Percentiles rank a stretch among this genome's conserved stretches.
Conservation (phyloP, 805 yeast species). For the Cyberlindnera lachancei region DNA sequence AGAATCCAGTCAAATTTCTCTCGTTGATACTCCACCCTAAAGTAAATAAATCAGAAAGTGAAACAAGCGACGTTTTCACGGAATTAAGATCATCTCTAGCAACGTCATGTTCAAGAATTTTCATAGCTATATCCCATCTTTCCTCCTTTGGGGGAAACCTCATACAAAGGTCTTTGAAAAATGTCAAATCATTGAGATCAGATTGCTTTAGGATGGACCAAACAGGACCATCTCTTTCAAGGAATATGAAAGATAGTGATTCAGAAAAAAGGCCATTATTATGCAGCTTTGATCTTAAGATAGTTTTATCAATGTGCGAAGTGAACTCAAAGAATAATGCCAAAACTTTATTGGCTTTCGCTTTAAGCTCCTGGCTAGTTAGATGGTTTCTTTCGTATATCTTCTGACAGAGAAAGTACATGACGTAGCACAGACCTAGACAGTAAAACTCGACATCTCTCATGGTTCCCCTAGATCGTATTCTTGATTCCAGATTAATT, state of each 20-base stretch:
- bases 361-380: conserved; percentile 10
- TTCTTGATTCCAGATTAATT: conserved; percentile 12
- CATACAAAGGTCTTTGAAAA: conserved; percentile 10
- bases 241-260: conserved; percentile 13
- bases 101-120: conserved; percentile 1
- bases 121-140: conserved; percentile 8
- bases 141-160: conserved; percentile 2
- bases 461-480: conserved; percentile 14
- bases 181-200: conserved; percentile 8
- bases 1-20: conserved; percentile 9
- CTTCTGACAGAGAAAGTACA: conserved; percentile 12
- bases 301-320: conserved; percentile 6
- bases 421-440: conserved; percentile 12
- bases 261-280: conserved; percentile 11
- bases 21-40: conserved; percentile 13
- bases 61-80: background rate
- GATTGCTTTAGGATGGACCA: conserved; percentile 10
- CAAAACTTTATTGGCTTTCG: conserved; percentile 7
- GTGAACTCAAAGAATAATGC: conserved; percentile 12
- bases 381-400: conserved; percentile 10
- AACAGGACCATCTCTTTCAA: conserved; percentile 4
- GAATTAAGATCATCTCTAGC: background rate
- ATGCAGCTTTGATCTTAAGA: conserved; percentile 7
- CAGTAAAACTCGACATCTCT: conserved; percentile 16
- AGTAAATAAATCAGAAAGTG: background rate